Base-by-base conservation (phyloP, 495 filamentous ascomycete species). In the Lasiosphaeris hirsuta region DNA sequence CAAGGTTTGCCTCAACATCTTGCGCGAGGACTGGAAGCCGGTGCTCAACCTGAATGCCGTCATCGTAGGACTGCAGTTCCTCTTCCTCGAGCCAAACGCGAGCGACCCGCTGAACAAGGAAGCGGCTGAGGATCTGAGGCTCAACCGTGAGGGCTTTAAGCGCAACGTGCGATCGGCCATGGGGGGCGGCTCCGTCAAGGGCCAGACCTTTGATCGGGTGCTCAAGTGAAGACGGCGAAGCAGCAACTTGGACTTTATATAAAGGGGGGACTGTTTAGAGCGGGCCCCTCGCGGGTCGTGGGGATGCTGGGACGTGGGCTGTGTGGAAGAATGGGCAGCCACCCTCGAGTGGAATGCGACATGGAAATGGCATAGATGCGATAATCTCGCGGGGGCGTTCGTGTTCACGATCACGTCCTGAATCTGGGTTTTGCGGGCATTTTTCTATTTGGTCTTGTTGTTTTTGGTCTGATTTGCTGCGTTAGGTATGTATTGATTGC, bases 11-110 rank as follows among this genome's bases (percentile, higher is more conserved):
- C 72, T 98, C 63, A 98, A 98, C 69, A 97, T 98, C 57, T 73
- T 98, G 65, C 78, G 94, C 54, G 94, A 97, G 77, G 94, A 98
- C 77, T 98, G 94, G 94, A 97, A 97, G 77, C 94, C 94, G 0
- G 94, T 97, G 17, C 76, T 98, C 69, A 97, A 97, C 69, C 72
- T 98, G 65, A 96, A 97, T 72, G 92, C 94, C 10, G 92, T 97
- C 30, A 93, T 98, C 65, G 92, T 98, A 17, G 94, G 94, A 19
- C 75, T 98, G 70, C 94, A 97, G 87, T 97, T 96, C 72, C 79
- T 98, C 40, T 98, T 97, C 78, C 87, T 98, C 33, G 94, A 98
- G 70, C 94, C 94, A 9, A 98, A 98, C 69, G 90, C 94, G 7
- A 88, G 86, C 35, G 94, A 98, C 70, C 94, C 94, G n/a, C 77